Evolutionary conservation across 495 filamentous ascomycete genomes (phyloP).

Genomic region (Hypoxylon cercidicola): DNA sequence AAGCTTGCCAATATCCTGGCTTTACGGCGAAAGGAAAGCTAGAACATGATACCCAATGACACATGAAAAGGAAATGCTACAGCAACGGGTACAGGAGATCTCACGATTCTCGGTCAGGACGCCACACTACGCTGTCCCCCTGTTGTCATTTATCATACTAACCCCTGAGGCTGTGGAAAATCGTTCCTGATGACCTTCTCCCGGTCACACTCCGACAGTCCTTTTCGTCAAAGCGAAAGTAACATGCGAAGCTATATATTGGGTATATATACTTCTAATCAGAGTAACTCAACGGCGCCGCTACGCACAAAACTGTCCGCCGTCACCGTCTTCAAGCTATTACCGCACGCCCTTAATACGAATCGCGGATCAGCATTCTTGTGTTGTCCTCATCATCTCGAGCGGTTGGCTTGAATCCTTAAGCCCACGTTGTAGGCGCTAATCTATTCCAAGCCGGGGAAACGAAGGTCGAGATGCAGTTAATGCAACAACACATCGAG

Average conservation of each 20-base stretch:
- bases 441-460: too few relatives aligned
- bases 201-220: background rate
- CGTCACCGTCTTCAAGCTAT: too few relatives aligned
- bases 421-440: too few relatives aligned
- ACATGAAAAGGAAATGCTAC: background rate
- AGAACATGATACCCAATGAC: slow-evolving; percentile 12
- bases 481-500: too few relatives aligned
- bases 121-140: background rate
- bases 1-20: slow-evolving; percentile 72
- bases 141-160: background rate
- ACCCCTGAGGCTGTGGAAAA: background rate
- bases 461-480: too few relatives aligned
- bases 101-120: background rate
- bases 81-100: background rate
- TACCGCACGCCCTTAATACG: too few relatives aligned
- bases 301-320: too few relatives aligned
- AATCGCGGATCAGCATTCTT: too few relatives aligned
- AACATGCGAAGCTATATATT: background rate
- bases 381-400: too few relatives aligned
- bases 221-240: background rate
- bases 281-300: too few relatives aligned
- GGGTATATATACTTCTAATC: background rate
- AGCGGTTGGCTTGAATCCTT: too few relatives aligned
- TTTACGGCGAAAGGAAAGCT: slow-evolving; percentile 59
- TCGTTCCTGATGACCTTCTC: background rate